These are phyloP conservation scores for Penicillium italicum DNA, from an alignment of 2,329 filamentous ascomycete genomes.

Conservation along the genomic window DNA sequence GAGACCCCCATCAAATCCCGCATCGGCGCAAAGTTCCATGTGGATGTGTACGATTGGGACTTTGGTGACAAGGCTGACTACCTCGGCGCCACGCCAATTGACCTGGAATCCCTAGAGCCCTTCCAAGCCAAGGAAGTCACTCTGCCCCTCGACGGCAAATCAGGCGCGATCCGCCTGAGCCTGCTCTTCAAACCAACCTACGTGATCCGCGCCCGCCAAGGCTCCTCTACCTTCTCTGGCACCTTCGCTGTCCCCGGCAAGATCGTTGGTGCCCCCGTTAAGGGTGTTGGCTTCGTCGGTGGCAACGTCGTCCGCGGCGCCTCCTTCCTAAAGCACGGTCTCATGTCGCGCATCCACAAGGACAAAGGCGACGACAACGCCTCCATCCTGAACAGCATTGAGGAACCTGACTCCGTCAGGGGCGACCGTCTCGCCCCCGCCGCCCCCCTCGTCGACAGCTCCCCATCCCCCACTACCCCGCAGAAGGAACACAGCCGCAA, in stretches of 20 bases:
- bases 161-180: conserved; percentile 74
- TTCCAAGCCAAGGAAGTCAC: conserved; percentile 75
- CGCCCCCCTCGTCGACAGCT: conserved; percentile 30
- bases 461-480: conserved; percentile 23
- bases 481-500: conserved; percentile 45
- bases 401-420: conserved; percentile 19
- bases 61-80: conserved; percentile 93
- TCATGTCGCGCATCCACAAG: conserved; percentile 60
- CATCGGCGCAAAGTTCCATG: conserved; percentile 76
- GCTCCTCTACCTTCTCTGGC: conserved; percentile 87
- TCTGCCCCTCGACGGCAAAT: conserved; percentile 80
- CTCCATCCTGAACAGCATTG: conserved; percentile 24
- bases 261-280: conserved; percentile 93
- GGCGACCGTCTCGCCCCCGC: conserved; percentile 17
- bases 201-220: conserved; percentile 78
- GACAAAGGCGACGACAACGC: conserved; percentile 41
- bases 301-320: conserved; percentile 84
- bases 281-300: conserved; percentile 77
- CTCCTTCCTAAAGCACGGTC: conserved; percentile 81
- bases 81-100: conserved; percentile 72
- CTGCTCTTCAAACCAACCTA: conserved; percentile 93
- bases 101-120: conserved; percentile 75
- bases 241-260: conserved; percentile 84
- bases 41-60: conserved; percentile 91
- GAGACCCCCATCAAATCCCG: conserved; percentile 78